Evolutionary conservation across 495 filamentous ascomycete genomes (phyloP), one percentile per base, ranked within the genome.

Genomic region (Hyaloscypha variabilis): DNA sequence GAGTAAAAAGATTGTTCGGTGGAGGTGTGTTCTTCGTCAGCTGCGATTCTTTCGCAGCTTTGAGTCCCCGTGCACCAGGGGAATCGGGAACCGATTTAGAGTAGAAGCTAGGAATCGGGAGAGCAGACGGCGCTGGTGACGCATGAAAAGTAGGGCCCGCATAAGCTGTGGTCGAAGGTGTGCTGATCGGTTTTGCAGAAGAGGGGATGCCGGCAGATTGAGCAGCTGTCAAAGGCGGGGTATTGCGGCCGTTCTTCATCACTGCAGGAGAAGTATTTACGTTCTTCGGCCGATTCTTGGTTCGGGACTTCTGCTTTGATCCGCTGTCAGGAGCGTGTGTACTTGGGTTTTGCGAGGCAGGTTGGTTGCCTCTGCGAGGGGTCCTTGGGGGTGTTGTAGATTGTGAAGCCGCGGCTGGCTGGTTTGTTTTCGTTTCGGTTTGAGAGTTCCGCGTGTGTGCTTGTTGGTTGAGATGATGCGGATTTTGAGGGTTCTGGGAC

Each of bases 101-200:
- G 60, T 97, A 85, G 74, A 97, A 97, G 74, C 88, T 95, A 1
- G 95, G 95, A 50, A 97, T 91, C 0, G 96, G 96, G 6, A 99
- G 83, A n/a, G 92, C 86, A 3, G 93, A 94, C 2, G 96, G 91
- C 3, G 93, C 94, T 17, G 95, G 95, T 2, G 95, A 99, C 13
- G 92, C 90, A 74, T 97, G 94, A 76, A 99, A 99, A 0, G 92
- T 96, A 19, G 94, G 91, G 19, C 95, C 95, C 17, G 95, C 95
- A 76, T 97, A 99, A 64, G 91, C 83, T 65, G 84, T 73, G 51
- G 80, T 83, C 21, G 84, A 77, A 25, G 85, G 83, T 17, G 78
- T 79, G 23, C 74, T 72, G 36, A 76, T 65, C 1, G 64, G 64
- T 56, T 62, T 67, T n/a, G 63, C 39, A n/a, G 70, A 69, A 11